Conservation (phyloP, 176 grass and related monocot genomes). For the Cenchrus fungigraminus region DNA sequence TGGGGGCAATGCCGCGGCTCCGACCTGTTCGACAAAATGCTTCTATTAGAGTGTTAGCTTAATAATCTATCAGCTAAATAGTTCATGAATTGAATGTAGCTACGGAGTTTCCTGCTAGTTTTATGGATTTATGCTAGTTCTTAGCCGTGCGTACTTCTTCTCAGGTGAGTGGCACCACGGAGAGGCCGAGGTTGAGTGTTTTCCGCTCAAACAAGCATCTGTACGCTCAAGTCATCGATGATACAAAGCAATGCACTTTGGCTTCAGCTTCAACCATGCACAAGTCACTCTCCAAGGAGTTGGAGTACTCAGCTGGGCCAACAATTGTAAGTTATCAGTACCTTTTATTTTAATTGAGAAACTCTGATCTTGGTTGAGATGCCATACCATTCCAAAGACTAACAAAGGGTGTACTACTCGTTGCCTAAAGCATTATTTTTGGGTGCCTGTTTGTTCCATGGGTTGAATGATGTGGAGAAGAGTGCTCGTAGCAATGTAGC, state of each 20-base stretch:
- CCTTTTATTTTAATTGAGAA: neutral
- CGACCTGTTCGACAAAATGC: constrained; percentile 45
- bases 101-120: neutral
- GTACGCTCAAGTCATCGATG: constrained; percentile 89
- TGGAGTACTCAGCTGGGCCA: constrained; percentile 76
- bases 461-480: neutral
- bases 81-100: neutral
- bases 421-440: neutral
- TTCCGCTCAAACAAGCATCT: constrained; percentile 92
- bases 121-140: neutral
- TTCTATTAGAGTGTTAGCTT: neutral
- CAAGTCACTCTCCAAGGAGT: constrained; percentile 68
- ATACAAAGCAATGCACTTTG: constrained; percentile 90
- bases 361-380: neutral
- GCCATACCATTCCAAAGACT: neutral
- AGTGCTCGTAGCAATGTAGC: neutral
- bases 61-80: neutral
- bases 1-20: constrained; percentile 11
- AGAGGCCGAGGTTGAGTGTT: constrained; percentile 82
- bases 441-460: neutral
- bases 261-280: constrained; percentile 91
- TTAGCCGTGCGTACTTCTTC: constrained; percentile 1
- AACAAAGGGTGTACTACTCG: neutral
- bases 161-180: constrained; percentile 80
- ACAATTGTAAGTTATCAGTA: constrained; percentile 69